Conservation (phyloP, 331 rosid species). For the Ulmus americana region DNA sequence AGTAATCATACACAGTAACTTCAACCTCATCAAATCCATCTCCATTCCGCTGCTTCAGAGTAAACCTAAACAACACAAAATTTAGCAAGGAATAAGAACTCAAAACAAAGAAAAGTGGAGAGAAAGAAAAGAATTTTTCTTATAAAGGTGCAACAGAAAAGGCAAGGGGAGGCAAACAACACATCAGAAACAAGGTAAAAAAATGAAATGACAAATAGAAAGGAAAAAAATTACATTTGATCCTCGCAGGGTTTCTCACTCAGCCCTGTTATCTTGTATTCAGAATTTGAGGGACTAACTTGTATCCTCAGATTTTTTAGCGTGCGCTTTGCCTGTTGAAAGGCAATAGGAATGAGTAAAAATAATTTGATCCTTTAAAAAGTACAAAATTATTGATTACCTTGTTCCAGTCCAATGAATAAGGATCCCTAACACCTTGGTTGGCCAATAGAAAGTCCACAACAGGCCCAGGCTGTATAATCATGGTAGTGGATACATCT, state of each 20-base stretch:
- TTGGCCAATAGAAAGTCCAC: constrained; percentile 72
- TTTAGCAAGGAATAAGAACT: background rate
- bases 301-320: constrained; percentile 73
- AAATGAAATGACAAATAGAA: background rate
- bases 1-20: constrained; percentile 77
- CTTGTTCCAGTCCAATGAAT: constrained; percentile 70
- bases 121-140: background rate
- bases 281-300: constrained; percentile 57
- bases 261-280: constrained; percentile 77
- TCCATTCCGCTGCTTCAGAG: constrained; percentile 45
- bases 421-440: constrained; percentile 71
- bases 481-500: constrained; percentile 96
- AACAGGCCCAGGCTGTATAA: constrained; percentile 79
- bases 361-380: background rate
- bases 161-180: background rate
- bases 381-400: constrained; percentile 29
- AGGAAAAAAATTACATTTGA: constrained; percentile 36
- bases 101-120: background rate
- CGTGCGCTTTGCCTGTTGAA: constrained; percentile 60
- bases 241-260: constrained; percentile 71
- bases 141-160: background rate
- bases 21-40: constrained; percentile 39
- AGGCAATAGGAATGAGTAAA: background rate
- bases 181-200: background rate
- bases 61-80: constrained; percentile 39